Evolutionary conservation across 2,329 filamentous ascomycete genomes (phyloP).

Genomic region (Pezicula neosporulosa): DNA sequence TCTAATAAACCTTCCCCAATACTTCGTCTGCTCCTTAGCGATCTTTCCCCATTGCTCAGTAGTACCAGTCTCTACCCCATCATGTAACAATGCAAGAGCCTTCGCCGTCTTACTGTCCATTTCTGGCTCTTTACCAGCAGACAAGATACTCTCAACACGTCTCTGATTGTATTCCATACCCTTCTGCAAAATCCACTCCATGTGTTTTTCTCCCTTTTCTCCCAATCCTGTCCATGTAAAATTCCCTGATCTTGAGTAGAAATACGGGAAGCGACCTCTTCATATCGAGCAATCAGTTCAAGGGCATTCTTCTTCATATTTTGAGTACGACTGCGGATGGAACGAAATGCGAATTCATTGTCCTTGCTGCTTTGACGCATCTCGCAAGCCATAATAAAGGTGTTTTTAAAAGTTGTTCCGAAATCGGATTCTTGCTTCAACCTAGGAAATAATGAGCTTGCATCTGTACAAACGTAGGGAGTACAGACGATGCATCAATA

Average conservation of each 20-base stretch:
- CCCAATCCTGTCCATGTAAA: background rate
- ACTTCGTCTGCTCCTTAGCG: constrained; percentile 18
- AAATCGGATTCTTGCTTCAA: constrained; percentile 15
- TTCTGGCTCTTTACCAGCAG: constrained; percentile 2
- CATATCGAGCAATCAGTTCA: background rate
- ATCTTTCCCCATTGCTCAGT: constrained; percentile 16
- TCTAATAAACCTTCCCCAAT: constrained; percentile 14
- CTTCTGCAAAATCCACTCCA: background rate
- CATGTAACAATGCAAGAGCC: background rate
- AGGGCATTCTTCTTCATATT: background rate
- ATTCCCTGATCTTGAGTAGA: background rate
- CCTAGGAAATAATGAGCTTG: constrained; percentile 7
- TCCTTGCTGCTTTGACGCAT: constrained; percentile 4
- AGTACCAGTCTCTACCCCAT: background rate
- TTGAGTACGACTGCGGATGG: background rate
- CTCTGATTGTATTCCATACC: background rate
- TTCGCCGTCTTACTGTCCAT: background rate
- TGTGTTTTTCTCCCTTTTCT: background rate
- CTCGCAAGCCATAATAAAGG: constrained; percentile 13
- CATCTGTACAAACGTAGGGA: background rate
- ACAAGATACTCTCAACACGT: background rate
- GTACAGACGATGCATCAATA: background rate
- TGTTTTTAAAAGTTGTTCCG: constrained; percentile 12
- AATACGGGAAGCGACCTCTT: background rate
- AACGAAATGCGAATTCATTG: background rate